These are phyloP conservation scores for Colletotrichum ledebouriae DNA, from an alignment of 2,329 filamentous ascomycete genomes.

Conservation along the genomic window DNA sequence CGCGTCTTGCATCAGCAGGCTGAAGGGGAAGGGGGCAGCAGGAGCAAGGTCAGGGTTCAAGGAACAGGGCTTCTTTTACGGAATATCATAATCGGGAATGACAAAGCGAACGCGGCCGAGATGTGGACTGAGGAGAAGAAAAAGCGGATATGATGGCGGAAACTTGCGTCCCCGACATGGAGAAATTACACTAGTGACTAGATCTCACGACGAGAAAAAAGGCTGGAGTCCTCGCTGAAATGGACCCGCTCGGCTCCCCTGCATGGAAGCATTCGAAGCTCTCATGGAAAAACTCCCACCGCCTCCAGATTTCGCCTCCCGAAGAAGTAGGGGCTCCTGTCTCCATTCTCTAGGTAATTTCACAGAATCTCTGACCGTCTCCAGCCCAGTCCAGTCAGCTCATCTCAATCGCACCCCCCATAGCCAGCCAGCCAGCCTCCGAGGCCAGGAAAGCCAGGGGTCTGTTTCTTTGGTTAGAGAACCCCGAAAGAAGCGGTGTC, in stretches of 20 bases:
- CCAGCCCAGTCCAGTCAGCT: background rate
- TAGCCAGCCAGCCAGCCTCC: background rate
- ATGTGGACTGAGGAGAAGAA: too few relatives aligned
- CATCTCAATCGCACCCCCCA: too few relatives aligned
- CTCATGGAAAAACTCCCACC: constrained; percentile 33
- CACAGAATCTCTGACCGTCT: constrained; percentile 5
- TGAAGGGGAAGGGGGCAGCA: background rate
- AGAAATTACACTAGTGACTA: constrained; percentile 30
- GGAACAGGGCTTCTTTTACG: background rate
- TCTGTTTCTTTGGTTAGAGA: background rate
- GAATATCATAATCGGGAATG: constrained; percentile 9
- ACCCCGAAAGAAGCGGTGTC: constrained; percentile 22
- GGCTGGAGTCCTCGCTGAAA: constrained; percentile 10
- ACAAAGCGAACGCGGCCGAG: constrained; percentile 25
- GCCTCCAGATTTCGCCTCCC: background rate
- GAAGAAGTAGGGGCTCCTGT: background rate
- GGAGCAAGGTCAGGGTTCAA: constrained; percentile 5
- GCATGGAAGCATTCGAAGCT: constrained; percentile 37
- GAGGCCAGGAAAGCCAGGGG: background rate
- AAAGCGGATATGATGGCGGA: too few relatives aligned
- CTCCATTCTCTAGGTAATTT: constrained; percentile 14
- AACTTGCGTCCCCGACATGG: constrained; percentile 10
- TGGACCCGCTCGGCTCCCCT: constrained; percentile 17
- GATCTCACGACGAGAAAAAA: background rate
- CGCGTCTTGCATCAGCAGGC: constrained; percentile 20